These are phyloP conservation scores for Nicotiana sylvestris DNA, from an alignment of 257 asterid genomes.

Conservation along the genomic window DNA sequence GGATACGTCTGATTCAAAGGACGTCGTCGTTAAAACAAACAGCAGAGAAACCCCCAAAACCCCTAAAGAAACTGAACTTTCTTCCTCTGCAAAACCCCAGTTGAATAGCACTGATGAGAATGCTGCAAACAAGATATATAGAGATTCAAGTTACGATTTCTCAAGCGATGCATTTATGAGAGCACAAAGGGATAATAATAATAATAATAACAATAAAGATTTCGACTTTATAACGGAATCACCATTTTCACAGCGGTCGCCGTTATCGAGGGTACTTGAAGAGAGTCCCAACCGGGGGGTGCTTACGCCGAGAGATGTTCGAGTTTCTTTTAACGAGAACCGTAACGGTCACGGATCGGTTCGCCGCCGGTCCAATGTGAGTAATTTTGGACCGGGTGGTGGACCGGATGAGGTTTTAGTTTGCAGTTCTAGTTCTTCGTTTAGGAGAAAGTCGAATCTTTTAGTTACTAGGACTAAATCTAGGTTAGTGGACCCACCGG, in stretches of 20 bases:
- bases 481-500: conserved; percentile 62
- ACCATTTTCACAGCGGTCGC: conserved; percentile 37
- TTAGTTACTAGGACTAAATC: conserved; percentile 50
- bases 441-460: conserved; percentile 47
- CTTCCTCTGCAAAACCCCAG: conserved; percentile 9
- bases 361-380: conserved; percentile 47
- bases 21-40: conserved; percentile 17
- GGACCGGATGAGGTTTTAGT: conserved; percentile 49
- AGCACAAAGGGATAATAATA: conserved; percentile 7
- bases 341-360: conserved; percentile 20
- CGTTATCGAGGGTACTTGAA: conserved; percentile 36
- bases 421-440: conserved; percentile 54
- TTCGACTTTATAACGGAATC: conserved; percentile 43
- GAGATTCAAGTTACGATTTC: conserved; percentile 48
- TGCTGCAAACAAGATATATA: conserved; percentile 21
- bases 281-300: conserved; percentile 46
- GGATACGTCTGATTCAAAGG: conserved; percentile 15
- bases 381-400: conserved; percentile 14
- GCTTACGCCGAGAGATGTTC: conserved; percentile 40
- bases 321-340: conserved; percentile 44
- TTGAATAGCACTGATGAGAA: background rate
- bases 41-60: conserved; percentile 4
- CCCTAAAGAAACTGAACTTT: conserved; percentile 5
- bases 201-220: conserved; percentile 15
- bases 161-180: conserved; percentile 35